Conservation (phyloP, 23 red algal genomes). For the Gracilaria domingensis region DNA sequence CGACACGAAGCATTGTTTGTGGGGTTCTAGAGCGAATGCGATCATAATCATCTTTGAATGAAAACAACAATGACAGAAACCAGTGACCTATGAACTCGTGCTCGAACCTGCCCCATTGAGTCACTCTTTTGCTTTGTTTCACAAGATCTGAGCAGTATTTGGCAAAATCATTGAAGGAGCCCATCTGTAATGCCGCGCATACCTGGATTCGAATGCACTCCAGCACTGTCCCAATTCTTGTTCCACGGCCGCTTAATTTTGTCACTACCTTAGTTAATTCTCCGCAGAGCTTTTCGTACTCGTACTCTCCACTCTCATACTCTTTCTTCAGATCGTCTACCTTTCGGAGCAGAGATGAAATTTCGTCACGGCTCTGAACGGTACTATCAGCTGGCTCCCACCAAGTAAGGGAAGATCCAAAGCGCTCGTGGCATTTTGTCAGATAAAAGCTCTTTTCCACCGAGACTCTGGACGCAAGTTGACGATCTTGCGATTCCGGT, state of each 20-base stretch:
- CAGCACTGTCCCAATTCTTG: not conserved
- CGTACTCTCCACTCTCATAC: conserved; percentile 15
- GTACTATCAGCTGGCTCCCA: conserved; percentile 5
- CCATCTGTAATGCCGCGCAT: conserved; percentile 9
- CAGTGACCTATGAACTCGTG: conserved; percentile 23
- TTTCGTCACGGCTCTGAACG: not conserved
- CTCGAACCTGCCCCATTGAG: not conserved
- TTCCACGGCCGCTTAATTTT: not conserved
- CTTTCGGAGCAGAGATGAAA: not conserved
- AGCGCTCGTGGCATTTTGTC: conserved; percentile 19
- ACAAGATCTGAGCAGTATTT: conserved; percentile 19
- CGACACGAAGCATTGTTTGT: not conserved
- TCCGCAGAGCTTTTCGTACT: conserved; percentile 15
- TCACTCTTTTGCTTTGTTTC: not conserved
- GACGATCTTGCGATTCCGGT: not conserved
- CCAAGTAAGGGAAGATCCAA: not conserved
- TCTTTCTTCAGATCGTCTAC: not conserved
- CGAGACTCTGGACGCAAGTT: not conserved
- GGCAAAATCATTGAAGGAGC: conserved; percentile 31
- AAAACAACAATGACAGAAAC: conserved; percentile 15
- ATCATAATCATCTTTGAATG: not conserved
- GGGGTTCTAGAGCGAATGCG: too few species aligned
- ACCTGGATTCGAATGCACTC: conserved; percentile 35
- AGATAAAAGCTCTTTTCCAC: not conserved
- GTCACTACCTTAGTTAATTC: not conserved